Evolutionary conservation across 2,329 filamentous ascomycete genomes (phyloP), one percentile per base, ranked within the genome.

Genomic region (Niveomyces coronatus): DNA sequence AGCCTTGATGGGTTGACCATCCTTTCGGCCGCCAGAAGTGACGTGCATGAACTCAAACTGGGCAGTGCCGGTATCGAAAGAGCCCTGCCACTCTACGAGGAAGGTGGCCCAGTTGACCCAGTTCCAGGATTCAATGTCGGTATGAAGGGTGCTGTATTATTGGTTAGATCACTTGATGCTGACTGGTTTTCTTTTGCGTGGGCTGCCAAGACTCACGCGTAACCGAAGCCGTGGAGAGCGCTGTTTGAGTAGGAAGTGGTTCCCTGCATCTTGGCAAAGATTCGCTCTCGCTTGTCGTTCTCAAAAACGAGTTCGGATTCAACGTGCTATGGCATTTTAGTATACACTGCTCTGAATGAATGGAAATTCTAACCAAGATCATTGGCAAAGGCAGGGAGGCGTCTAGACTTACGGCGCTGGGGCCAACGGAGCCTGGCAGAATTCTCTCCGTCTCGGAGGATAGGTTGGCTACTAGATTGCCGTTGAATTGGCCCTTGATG

Each of bases 91-190:
- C 18, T 37, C 35, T 10, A 37, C 27, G n/a, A 37, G 13, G 14
- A 37, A 37, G 8, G 16, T 18, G 4, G 35, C 35, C 35, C 35
- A 37, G 24, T 37, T 37, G 16, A 37, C 35, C 35, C 35, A 37
- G 11, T 37, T 17, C 10, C 16, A 29, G 14, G n/a, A 13, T 18
- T 22, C 35, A 28, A 28, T 28, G 10, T 37, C 24, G 3, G 35
- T 37, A 4, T 37, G 11, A n/a, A 37, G 16, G 11, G 11, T 23
- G 18, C 31, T 34, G 10, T 5, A 34, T 8, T 15, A 7, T 19
- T 6, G 10, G 9, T 34, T 22, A 34, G 31, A 15, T 19, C 9
- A 11, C 17, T 6, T 19, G 11, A 37, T 17, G 14, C n/a, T 37
- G 22, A 26, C 13, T 7, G 23, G 5, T 4, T 29, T 10, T 16